Evolutionary conservation across 306 rosid genomes (phyloP).

Genomic region (Senna tora): DNA sequence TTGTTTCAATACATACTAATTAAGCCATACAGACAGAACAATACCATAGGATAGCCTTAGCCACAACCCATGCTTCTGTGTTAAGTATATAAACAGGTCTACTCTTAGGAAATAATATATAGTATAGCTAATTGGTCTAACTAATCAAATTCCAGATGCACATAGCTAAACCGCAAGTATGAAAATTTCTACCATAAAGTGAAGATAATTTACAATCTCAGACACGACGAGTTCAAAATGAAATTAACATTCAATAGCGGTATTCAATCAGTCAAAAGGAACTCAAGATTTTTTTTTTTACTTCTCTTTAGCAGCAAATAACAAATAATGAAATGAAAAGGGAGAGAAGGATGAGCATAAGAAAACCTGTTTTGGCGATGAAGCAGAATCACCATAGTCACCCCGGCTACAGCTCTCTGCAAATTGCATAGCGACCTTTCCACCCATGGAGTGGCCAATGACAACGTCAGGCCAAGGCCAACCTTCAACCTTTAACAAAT

Average conservation of each 20-base stretch:
- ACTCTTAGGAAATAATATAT: conserved; percentile 7
- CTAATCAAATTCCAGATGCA: not conserved
- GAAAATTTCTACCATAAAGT: not conserved
- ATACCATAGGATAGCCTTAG: too few relatives aligned
- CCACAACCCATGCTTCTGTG: not conserved
- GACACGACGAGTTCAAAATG: not conserved
- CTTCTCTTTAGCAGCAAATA: not conserved
- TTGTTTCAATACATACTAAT: not conserved
- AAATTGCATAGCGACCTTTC: conserved; percentile 81
- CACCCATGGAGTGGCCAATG: conserved; percentile 92
- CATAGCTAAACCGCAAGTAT: not conserved
- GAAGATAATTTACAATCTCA: not conserved
- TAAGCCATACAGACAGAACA: not conserved
- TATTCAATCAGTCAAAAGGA: not conserved
- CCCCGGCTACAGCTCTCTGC: conserved; percentile 65
- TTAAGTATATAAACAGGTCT: not conserved
- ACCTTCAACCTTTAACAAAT: conserved; percentile 64
- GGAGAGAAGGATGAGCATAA: conserved; percentile 4
- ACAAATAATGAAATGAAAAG: not conserved
- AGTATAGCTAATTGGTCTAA: not conserved
- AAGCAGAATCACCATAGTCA: conserved; percentile 64
- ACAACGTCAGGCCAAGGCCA: conserved; percentile 98
- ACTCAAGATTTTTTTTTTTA: not conserved
- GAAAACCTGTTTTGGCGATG: conserved; percentile 78
- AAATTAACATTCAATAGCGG: not conserved